Percentiles rank a stretch among this genome's conserved stretches.
Conservation (phyloP, 2,329 filamentous ascomycete genomes). For the Claviceps sp. region DNA sequence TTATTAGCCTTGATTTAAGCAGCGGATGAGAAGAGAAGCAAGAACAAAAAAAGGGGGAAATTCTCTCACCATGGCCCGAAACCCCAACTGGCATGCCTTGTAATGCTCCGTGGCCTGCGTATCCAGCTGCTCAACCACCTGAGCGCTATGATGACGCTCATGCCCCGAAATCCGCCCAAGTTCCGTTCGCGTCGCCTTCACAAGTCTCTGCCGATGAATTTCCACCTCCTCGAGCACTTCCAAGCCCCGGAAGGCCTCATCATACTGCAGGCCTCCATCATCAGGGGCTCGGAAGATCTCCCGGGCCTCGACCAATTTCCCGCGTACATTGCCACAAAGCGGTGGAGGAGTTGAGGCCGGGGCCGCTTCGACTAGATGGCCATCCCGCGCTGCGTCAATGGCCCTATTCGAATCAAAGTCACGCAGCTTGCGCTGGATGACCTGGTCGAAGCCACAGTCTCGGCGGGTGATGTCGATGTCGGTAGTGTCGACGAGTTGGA, state of each 20-base stretch:
- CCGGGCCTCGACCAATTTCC: constrained; percentile 12
- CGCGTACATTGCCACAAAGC: constrained; percentile 14
- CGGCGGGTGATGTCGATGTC: constrained; percentile 8
- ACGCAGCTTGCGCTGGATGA: constrained; percentile 17
- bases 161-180: constrained; percentile 6
- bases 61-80: constrained; percentile 19
- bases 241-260: constrained; percentile 17
- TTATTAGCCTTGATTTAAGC: neutral
- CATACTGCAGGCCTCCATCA: constrained; percentile 16
- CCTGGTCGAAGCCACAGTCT: constrained; percentile 21
- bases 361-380: too few relatives aligned
- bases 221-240: constrained; percentile 20
- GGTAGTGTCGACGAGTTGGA: constrained; percentile 13
- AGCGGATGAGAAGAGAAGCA: neutral
- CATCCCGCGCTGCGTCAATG: constrained; percentile 5
- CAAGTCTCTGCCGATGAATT: constrained; percentile 16
- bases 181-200: constrained; percentile 11
- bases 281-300: constrained; percentile 15
- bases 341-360: neutral
- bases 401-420: constrained; percentile 17
- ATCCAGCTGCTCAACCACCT: constrained; percentile 18
- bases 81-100: constrained; percentile 18
- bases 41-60: neutral
- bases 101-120: constrained; percentile 17
- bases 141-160: constrained; percentile 7